A percentile compares a stretch with the other conserved stretches of the same genome.
These are phyloP conservation scores for Trypanosoma cruzi DNA, from an alignment of 208 protist genomes.

Conservation along the genomic window DNA sequence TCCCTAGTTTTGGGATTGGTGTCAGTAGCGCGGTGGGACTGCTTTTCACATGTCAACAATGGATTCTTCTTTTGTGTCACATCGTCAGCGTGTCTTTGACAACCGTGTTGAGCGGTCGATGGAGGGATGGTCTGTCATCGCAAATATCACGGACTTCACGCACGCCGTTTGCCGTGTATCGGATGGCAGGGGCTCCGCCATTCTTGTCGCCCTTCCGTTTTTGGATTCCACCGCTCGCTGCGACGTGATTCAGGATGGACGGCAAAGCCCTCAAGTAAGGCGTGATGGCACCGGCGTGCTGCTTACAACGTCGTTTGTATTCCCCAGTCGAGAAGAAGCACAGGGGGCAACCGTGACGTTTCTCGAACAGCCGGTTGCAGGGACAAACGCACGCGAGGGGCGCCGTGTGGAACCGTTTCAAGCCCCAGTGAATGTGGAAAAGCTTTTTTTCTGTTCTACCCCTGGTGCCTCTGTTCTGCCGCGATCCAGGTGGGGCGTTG, in stretches of 20 bases:
- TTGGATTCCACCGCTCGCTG: neutral
- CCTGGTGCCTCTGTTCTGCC: neutral
- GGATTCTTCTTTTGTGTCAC: neutral
- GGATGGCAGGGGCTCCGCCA: constrained; percentile 60
- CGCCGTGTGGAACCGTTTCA: constrained; percentile 46
- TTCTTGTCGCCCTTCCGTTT: constrained; percentile 57
- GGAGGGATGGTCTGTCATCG: constrained; percentile 71
- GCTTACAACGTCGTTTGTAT: constrained; percentile 79
- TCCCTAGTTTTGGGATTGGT: too few relatives aligned
- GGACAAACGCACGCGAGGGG: constrained; percentile 51
- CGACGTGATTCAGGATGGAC: neutral
- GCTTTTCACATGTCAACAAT: neutral
- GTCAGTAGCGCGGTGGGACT: too few relatives aligned
- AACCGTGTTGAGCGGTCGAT: constrained; percentile 23
- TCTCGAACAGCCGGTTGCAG: constrained; percentile 75
- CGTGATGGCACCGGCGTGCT: constrained; percentile 40
- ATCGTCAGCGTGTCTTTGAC: constrained; percentile 3
- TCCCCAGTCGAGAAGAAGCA: constrained; percentile 39
- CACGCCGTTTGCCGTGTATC: constrained; percentile 83
- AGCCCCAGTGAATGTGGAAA: constrained; percentile 50
- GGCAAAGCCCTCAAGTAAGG: neutral
- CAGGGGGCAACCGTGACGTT: constrained; percentile 50
- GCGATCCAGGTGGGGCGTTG: neutral
- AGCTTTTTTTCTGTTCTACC: constrained; percentile 60
- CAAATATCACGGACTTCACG: constrained; percentile 72